These are phyloP conservation scores for Globisporangium paddicum DNA, from an alignment of 352 stramenopile genomes.

Conservation along the genomic window DNA sequence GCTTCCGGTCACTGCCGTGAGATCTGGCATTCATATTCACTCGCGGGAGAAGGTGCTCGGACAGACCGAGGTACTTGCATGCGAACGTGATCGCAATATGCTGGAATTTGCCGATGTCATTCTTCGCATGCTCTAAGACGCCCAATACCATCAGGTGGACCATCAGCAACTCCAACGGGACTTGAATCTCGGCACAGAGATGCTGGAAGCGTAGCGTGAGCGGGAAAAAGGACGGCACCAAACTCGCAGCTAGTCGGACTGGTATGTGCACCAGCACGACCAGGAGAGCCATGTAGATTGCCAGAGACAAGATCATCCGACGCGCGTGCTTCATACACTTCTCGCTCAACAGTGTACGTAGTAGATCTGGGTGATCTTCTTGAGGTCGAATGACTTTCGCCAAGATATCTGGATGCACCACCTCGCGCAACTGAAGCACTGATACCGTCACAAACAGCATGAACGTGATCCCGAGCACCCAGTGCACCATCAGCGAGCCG, in stretches of 20 bases:
- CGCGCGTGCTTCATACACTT: slow-evolving; percentile 90
- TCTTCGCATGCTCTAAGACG: slow-evolving; percentile 91
- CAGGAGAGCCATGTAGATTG: slow-evolving; percentile 90
- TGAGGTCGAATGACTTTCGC: slow-evolving; percentile 89
- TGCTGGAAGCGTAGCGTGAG: slow-evolving; percentile 89
- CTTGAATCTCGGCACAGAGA: slow-evolving; percentile 91
- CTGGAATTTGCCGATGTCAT: slow-evolving; percentile 78
- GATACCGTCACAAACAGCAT: slow-evolving; percentile 98
- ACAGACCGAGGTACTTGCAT: slow-evolving; percentile 56
- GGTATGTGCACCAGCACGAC: slow-evolving; percentile 87
- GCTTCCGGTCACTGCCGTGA: slow-evolving; percentile 20
- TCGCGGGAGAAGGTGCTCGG: slow-evolving; percentile 66
- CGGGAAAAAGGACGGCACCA: slow-evolving; percentile 62
- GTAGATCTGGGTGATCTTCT: slow-evolving; percentile 95
- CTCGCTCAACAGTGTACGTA: slow-evolving; percentile 94
- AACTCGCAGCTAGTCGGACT: slow-evolving; percentile 47
- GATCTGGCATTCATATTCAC: slow-evolving; percentile 19
- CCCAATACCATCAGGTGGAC: slow-evolving; percentile 95
- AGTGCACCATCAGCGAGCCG: slow-evolving; percentile 93
- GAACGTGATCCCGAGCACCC: slow-evolving; percentile 96
- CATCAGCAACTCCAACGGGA: slow-evolving; percentile 93
- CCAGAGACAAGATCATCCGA: slow-evolving; percentile 90
- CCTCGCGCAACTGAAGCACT: slow-evolving; percentile 93
- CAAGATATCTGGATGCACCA: slow-evolving; percentile 92
- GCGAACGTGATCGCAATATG: slow-evolving; percentile 56